Percentiles rank a stretch among this genome's conserved stretches.
Evolutionary conservation across 495 filamentous ascomycete genomes (phyloP).

Genomic region (Aspergillus coremiiformis): DNA sequence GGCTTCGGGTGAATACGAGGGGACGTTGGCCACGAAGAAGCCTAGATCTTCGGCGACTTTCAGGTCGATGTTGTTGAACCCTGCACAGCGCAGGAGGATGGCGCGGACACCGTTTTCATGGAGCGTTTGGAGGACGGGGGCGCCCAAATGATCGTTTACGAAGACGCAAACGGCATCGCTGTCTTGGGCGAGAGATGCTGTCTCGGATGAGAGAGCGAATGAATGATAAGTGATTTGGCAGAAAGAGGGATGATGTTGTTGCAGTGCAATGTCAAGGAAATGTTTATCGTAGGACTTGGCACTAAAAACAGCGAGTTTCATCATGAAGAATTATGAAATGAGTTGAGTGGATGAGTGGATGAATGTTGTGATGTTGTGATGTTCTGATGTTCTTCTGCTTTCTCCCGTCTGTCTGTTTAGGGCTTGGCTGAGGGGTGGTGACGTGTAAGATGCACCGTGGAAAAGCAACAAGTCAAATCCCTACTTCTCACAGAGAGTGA

Average conservation of each 20-base stretch:
- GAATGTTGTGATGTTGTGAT: neutral
- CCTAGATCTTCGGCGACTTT: constrained; percentile 45
- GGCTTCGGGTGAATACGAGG: constrained; percentile 62
- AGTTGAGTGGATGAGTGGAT: neutral
- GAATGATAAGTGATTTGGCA: constrained; percentile 46
- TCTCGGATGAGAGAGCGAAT: constrained; percentile 49
- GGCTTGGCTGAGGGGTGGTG: neutral
- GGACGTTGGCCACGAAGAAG: constrained; percentile 60
- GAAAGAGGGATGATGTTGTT: constrained; percentile 17
- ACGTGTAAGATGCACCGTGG: neutral
- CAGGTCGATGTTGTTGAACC: constrained; percentile 64
- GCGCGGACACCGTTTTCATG: constrained; percentile 43
- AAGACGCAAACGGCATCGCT: constrained; percentile 60
- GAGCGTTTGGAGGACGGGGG: constrained; percentile 44
- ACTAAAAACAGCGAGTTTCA: constrained; percentile 57
- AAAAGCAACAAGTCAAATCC: too few relatives aligned
- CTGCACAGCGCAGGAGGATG: constrained; percentile 60
- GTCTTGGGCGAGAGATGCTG: constrained; percentile 46
- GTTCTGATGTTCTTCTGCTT: too few relatives aligned
- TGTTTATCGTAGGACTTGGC: constrained; percentile 54
- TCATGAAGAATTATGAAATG: constrained; percentile 16
- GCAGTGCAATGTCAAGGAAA: constrained; percentile 35
- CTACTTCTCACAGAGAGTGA: too few relatives aligned
- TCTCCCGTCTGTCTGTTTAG: too few relatives aligned
- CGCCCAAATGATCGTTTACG: constrained; percentile 57